Evolutionary conservation across 176 grass and related monocot genomes (phyloP), one percentile per base, ranked within the genome.

Genomic region (Hsuehochloa calcarea): DNA sequence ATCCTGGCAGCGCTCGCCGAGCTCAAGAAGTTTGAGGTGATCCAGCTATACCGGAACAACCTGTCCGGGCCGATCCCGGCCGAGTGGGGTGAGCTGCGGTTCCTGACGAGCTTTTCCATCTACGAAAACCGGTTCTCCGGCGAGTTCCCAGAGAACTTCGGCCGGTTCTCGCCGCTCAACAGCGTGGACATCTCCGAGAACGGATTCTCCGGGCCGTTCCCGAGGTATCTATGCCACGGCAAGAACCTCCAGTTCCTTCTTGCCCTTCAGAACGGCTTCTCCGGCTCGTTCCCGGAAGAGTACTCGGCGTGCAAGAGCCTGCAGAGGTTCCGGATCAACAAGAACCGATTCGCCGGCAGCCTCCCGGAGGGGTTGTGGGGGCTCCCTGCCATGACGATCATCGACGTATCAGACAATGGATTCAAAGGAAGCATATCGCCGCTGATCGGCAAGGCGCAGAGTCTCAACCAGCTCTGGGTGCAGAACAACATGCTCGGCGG

Each of bases 151-250:
- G 43, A 66, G 31, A 90, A 93, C 78, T 88, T 97, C 22, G 95
- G 95, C 45, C 91, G 80, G 66, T 95, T 87, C 65, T 82, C 95
- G 37, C 82, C 87, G 46, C 93, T 95, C 16, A 83, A 72, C 22
- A 90, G 64, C 81, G 56, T 97, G 4, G 95, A 97, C 84, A 94
- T 97, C 63, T 97, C 95, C 9, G 91, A 91, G 85, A 97, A 97
- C 77, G 65, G 23, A 26, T 91, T 97, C 82, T 72, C 83, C 1
- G 92, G 95, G 9, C 51, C 74, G 7, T 93, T 97, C 70, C 95
- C 95, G 19, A 88, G 81, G 83, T 81, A 86, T 74, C 51, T 97
- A 12, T 97, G 95, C 80, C 22, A 74, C 9, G 80, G 88, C 19
- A 89, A 70, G 25, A 85, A 65, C 25, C 85, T 97, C 40, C 49